Base-by-base conservation (phyloP, 495 filamentous ascomycete species). In the Amniculicola lignicola region DNA sequence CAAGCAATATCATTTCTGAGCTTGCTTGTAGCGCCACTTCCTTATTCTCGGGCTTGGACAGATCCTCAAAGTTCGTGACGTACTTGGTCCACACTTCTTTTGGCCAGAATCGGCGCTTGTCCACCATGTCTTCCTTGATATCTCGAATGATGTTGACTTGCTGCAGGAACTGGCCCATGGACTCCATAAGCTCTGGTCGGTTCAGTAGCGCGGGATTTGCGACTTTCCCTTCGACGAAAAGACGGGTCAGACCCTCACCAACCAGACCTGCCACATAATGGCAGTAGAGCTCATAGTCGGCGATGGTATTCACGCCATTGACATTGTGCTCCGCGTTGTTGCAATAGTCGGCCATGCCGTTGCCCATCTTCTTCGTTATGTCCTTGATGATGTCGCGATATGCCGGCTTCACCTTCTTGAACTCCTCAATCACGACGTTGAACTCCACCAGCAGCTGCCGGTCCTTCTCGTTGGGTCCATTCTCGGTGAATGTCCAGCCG, bases 61-160 rank as follows among this genome's bases (percentile, higher is more conserved):
- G 78, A 65, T 97, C 91, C 35, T 90, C 86, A 64, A 93, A 97
- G 15, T 87, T 82, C 50, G 83, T 77, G 58, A 95, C 90, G 63
- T 98, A 81, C 77, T 96, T 96, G 64, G 84, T 86, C 93, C 93
- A 98, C 67, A 98, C 86, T 69, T 92, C 88, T 71, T 86, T 87
- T 27, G 93, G 93, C 85, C 88, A 98, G 77, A 95, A 97, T 31
- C 88, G 81, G 31, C 93, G 82, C 59, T 82, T 80, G 68, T 98
- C 93, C 43, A 88, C 80, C 37, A 83, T 82, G 65, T 98, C 93
- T 67, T 98, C 93, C 63, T 84, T 82, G 49, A 96, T 79, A 68
- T 97, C 93, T 63, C 93, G 87, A 66, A 98, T 96, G 70, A 97
- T 96, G 76, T 97, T 98, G 24, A 88, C 95, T 80, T 98, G 95